phyloP scores from a whole-genome alignment of 257 asterid species.

The Paulownia fortunei region DNA sequence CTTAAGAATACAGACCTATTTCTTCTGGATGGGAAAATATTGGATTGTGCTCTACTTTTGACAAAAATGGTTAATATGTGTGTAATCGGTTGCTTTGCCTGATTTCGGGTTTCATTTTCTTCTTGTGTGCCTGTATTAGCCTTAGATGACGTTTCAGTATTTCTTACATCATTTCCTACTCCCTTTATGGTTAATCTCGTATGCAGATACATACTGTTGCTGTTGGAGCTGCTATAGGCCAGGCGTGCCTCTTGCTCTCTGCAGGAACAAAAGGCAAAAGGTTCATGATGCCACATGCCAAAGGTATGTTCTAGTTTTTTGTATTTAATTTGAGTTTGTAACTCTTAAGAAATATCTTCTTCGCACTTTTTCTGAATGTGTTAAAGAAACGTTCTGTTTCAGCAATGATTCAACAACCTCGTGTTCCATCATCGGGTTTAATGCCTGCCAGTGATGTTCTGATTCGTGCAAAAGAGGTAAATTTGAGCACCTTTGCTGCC shows the following conservation, averaged over 20 bases:
- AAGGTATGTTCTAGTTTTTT: conserved; percentile 50
- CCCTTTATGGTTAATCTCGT: conserved; percentile 30
- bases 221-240: conserved; percentile 92
- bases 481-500: conserved; percentile 36
- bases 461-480: conserved; percentile 89
- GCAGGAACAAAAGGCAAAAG: conserved; percentile 91
- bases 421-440: conserved; percentile 82
- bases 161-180: not conserved
- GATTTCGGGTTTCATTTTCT: not conserved
- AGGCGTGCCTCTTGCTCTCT: conserved; percentile 91
- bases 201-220: conserved; percentile 82
- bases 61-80: conserved; percentile 2
- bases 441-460: conserved; percentile 89
- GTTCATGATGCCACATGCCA: conserved; percentile 91
- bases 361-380: conserved; percentile 21
- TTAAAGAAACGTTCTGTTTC: conserved; percentile 40
- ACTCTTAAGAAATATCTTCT: conserved; percentile 14
- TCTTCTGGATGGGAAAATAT: not conserved
- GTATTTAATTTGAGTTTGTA: conserved; percentile 16
- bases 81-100: conserved; percentile 1
- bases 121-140: not conserved
- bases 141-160: not conserved
- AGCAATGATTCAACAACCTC: conserved; percentile 96
- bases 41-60: conserved; percentile 6
- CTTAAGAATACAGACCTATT: not conserved